Percentiles rank a stretch among this genome's conserved stretches.
Evolutionary conservation across 371 early-diverging fungal species (phyloP).

Genomic region (Umbelopsis sp.): DNA sequence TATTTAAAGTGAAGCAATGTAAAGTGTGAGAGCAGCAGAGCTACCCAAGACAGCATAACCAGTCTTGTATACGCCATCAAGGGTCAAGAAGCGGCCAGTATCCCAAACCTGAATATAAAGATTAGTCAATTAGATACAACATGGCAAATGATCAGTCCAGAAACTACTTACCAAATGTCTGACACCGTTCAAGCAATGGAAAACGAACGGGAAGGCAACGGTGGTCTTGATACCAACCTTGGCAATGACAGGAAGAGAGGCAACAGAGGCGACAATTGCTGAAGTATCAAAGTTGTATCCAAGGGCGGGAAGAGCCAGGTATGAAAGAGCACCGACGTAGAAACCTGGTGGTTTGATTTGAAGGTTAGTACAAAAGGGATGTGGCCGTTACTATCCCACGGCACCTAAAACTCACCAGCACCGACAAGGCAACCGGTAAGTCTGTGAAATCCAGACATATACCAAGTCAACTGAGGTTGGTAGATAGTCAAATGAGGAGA

Average conservation of each 20-base stretch:
- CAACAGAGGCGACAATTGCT: conserved; percentile 53
- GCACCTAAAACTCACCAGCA: conserved; percentile 58
- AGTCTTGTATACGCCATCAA: conserved; percentile 81
- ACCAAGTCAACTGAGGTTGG: conserved; percentile 88
- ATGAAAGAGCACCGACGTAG: conserved; percentile 72
- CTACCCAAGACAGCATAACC: conserved; percentile 82
- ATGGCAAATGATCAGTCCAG: background rate
- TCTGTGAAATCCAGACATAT: conserved; percentile 78
- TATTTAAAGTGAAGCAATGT: conserved; percentile 59
- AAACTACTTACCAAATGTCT: conserved; percentile 77
- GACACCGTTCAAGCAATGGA: conserved; percentile 87
- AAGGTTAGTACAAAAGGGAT: conserved; percentile 12
- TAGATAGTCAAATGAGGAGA: conserved; percentile 89
- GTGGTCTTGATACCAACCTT: conserved; percentile 49
- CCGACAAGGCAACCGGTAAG: conserved; percentile 80
- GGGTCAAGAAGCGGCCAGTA: conserved; percentile 63
- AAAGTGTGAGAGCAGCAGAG: conserved; percentile 60
- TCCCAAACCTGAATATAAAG: conserved; percentile 77
- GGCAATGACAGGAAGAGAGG: conserved; percentile 48
- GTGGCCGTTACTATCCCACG: background rate
- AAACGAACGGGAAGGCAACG: conserved; percentile 77
- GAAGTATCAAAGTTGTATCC: conserved; percentile 69
- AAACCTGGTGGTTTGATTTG: conserved; percentile 45
- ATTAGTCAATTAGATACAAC: background rate
- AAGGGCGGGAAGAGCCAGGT: conserved; percentile 57